Evolutionary conservation across 108 stramenopile genomes (phyloP), one percentile per base, ranked within the genome.

Genomic region (Pelagomonas calceolata): DNA sequence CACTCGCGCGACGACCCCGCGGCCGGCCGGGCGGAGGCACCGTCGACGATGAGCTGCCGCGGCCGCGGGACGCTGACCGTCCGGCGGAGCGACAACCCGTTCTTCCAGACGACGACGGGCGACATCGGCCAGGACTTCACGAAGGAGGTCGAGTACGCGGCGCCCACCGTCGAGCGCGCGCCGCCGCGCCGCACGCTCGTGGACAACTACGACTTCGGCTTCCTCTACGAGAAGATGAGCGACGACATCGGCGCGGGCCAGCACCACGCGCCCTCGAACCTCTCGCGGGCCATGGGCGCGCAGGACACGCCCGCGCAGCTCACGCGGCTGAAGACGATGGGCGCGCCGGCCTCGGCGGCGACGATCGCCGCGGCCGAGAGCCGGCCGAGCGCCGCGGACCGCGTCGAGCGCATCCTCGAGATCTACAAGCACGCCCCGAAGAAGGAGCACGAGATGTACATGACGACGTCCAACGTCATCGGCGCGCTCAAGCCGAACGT

Each of bases 401-500:
- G 81, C 64, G 77, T 81, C 37, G 64, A 51, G 5, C 68, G 65
- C 15, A 75, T 85, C 37, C 69, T 87, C 51, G 39, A 65, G 32
- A 60, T 75, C 30, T 87, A 86, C 80, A 76, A 80, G 30, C 87
- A 88, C 76, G 76, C 73, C 10, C 81, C 84, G 63, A 86, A 85
- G 77, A 45, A 68, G 32, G 78, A 88, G 72, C 73, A 87, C 78
- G 79, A 85, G 5, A 68, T 88, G 73, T 88, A 86, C 67, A 65
- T 64, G 29, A 88, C 87, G 26, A 84, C 85, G 51, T 67, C 78
- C 67, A 88, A 85, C 66, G 83, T 84, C 60, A 80, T 79, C 69
- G 87, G 87, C 72, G 67, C 66, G 65, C 82, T 82, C 60, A 80
- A 75, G 64, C 87, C 87, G 18, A 81, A 83, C 12, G 68, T 63